Evolutionary conservation across 106 monocot genomes (phyloP).

Genomic region (Acorus calamus): DNA sequence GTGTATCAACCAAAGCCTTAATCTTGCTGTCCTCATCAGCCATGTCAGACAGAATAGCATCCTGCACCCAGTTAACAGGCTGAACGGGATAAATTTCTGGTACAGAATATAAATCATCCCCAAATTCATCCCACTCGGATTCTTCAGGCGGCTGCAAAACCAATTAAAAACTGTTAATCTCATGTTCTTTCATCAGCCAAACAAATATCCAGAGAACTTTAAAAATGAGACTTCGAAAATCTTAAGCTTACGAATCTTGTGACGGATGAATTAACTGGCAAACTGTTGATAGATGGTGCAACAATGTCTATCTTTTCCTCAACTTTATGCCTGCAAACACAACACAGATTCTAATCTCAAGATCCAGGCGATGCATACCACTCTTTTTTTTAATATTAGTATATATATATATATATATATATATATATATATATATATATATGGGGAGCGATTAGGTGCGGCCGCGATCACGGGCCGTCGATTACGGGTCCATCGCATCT

Average conservation of each 20-base stretch:
- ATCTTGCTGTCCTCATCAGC: slow-evolving; percentile 90
- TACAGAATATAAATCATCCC: slow-evolving; percentile 80
- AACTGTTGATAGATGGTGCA: slow-evolving; percentile 23
- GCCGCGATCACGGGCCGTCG: no score
- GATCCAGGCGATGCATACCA: neutral
- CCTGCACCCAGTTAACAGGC: slow-evolving; percentile 26
- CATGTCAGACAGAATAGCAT: slow-evolving; percentile 34
- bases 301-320: slow-evolving; percentile 54
- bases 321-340: slow-evolving; percentile 61
- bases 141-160: slow-evolving; percentile 68
- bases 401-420: no score
- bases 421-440: no score
- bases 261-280: slow-evolving; percentile 37
- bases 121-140: slow-evolving; percentile 96
- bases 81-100: slow-evolving; percentile 53
- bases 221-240: neutral
- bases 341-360: neutral
- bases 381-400: no score
- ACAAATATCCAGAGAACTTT: no score
- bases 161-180: neutral
- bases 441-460: no score
- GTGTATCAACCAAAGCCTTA: slow-evolving; percentile 81
- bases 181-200: neutral
- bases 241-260: slow-evolving; percentile 56
- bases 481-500: no score